Percentiles rank a stretch among this genome's conserved stretches.
Evolutionary conservation across 2,329 filamentous ascomycete species (phyloP).

Genomic region (Paecilomyces formosus): DNA sequence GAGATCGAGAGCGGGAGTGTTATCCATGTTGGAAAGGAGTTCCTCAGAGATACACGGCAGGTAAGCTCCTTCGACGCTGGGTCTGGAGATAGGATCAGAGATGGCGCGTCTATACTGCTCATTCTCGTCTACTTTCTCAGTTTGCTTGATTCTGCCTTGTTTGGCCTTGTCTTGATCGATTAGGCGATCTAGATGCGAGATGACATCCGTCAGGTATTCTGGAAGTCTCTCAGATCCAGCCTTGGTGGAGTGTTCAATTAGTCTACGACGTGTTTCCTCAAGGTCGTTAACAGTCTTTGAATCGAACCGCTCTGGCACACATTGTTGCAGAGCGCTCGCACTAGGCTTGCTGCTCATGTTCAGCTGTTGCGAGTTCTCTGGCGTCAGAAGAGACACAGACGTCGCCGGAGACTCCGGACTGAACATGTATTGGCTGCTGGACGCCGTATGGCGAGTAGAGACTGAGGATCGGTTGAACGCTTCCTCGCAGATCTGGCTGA

Average conservation of each 20-base stretch:
- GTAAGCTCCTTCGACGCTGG: conserved; percentile 13
- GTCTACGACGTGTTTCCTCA: conserved; percentile 50
- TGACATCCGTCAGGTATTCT: conserved; percentile 51
- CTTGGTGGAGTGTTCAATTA: conserved; percentile 44
- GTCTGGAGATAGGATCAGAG: conserved; percentile 12
- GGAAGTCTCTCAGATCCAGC: conserved; percentile 38
- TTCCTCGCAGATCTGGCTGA: conserved; percentile 85
- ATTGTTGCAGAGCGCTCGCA: conserved; percentile 37
- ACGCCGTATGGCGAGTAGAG: conserved; percentile 41
- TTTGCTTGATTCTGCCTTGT: conserved; percentile 3
- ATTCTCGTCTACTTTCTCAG: neutral
- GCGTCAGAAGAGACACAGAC: conserved; percentile 27
- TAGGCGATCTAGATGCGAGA: conserved; percentile 52
- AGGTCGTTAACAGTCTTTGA: conserved; percentile 49
- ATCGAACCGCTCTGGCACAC: conserved; percentile 42
- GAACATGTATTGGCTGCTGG: conserved; percentile 27
- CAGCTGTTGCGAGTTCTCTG: conserved; percentile 15
- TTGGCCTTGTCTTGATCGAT: conserved; percentile 37
- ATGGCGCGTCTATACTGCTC: conserved; percentile 5
- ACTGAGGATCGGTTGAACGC: conserved; percentile 70
- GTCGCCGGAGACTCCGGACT: conserved; percentile 47
- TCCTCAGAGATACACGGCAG: conserved; percentile 49
- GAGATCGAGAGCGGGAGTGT: conserved; percentile 5
- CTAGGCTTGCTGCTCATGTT: conserved; percentile 11
- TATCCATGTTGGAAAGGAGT: conserved; percentile 12